Percentiles rank a stretch among this genome's conserved stretches.
Evolutionary conservation across 331 rosid genomes (phyloP).

Genomic region (Dryas integrifolia): DNA sequence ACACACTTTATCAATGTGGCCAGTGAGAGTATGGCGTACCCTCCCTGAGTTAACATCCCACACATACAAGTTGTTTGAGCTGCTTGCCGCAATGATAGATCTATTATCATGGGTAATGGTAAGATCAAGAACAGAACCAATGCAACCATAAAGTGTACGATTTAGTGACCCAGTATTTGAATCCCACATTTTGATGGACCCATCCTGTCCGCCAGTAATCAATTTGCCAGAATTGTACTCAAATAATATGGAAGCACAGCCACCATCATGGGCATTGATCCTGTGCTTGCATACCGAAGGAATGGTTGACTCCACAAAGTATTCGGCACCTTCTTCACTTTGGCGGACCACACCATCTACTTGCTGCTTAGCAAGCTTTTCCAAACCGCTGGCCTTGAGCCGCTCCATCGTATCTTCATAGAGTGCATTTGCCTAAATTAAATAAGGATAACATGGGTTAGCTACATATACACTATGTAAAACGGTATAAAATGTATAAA

Average conservation of each 20-base stretch:
- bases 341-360: slow-evolving; percentile 95
- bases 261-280: slow-evolving; percentile 87
- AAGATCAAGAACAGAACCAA: slow-evolving; percentile 93
- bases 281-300: slow-evolving; percentile 73
- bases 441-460: slow-evolving; percentile 19
- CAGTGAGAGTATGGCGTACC: slow-evolving; percentile 83
- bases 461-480: slow-evolving; percentile 4
- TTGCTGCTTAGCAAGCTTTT: slow-evolving; percentile 86
- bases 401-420: slow-evolving; percentile 80
- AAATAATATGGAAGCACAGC: slow-evolving; percentile 83
- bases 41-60: slow-evolving; percentile 87
- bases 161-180: slow-evolving; percentile 62
- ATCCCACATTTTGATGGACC: slow-evolving; percentile 88
- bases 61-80: slow-evolving; percentile 84
- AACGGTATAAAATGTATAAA: slow-evolving; percentile 14
- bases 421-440: slow-evolving; percentile 72
- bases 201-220: slow-evolving; percentile 94
- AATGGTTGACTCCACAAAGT: slow-evolving; percentile 62
- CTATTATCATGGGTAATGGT: slow-evolving; percentile 77
- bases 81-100: slow-evolving; percentile 94
- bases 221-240: slow-evolving; percentile 70
- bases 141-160: slow-evolving; percentile 72
- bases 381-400: slow-evolving; percentile 79
- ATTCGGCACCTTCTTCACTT: slow-evolving; percentile 94
- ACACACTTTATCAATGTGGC: slow-evolving; percentile 93